phyloP scores from a whole-genome alignment of 78 protist species.

The Speleostelium caveatum region DNA sequence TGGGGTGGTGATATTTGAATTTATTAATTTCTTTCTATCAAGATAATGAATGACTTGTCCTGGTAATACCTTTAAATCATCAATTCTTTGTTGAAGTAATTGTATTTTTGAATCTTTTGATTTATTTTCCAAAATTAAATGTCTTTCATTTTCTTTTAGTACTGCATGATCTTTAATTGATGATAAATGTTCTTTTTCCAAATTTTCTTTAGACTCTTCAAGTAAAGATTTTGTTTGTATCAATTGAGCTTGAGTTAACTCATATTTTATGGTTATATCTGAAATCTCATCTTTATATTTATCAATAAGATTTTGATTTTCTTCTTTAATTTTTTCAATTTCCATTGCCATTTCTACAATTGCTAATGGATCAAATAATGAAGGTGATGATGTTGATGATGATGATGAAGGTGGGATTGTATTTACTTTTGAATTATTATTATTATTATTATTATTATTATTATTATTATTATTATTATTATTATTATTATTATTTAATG shows the following conservation, averaged over 20 bases:
- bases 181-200: background rate
- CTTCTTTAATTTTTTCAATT: slow-evolving; percentile 56
- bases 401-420: slow-evolving; percentile 6
- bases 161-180: slow-evolving; percentile 18
- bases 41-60: slow-evolving; percentile 54
- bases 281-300: slow-evolving; percentile 68
- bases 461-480: slow-evolving; percentile 2
- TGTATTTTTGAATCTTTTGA: background rate
- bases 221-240: background rate
- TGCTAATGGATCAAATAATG: slow-evolving; percentile 59
- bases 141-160: slow-evolving; percentile 30
- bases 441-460: background rate
- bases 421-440: background rate
- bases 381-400: background rate
- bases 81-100: slow-evolving; percentile 12
- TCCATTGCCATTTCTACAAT: slow-evolving; percentile 54
- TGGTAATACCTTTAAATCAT: slow-evolving; percentile 29
- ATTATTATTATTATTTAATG: background rate
- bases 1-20: background rate
- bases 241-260: slow-evolving; percentile 12
- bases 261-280: slow-evolving; percentile 43
- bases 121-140: background rate
- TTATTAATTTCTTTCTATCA: slow-evolving; percentile 31
- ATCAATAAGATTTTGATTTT: slow-evolving; percentile 31
- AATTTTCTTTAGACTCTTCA: slow-evolving; percentile 1